Conservation (phyloP, 768 basidiomycete species). For the Cantharellus anzutake region DNA sequence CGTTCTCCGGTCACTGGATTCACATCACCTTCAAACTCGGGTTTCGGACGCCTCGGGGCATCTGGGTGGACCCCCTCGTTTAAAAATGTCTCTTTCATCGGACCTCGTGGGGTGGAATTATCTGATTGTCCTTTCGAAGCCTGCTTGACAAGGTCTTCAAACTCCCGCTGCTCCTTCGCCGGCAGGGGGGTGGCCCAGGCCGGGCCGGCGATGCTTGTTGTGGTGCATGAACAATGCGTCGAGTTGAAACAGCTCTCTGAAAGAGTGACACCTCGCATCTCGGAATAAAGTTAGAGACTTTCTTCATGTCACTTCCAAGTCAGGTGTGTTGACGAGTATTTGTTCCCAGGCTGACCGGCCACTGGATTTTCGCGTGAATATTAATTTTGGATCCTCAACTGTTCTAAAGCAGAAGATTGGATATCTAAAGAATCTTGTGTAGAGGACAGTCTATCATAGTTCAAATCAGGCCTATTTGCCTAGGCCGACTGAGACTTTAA, state of each 20-base stretch:
- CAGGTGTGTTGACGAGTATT: not conserved
- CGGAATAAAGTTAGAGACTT: too few species aligned
- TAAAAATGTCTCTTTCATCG: not conserved
- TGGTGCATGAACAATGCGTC: not conserved
- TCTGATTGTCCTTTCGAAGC: conserved; percentile 18
- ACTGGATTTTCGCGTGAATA: too few species aligned
- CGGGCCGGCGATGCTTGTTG: conserved; percentile 1
- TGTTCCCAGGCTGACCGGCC: not conserved
- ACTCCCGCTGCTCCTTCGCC: conserved; percentile 58
- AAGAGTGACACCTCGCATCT: too few species aligned
- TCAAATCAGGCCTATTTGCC: too few species aligned
- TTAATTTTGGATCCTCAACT: too few species aligned
- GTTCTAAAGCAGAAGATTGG: too few species aligned
- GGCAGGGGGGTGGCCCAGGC: conserved; percentile 67
- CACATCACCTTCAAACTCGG: conserved; percentile 58
- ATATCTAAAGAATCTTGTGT: too few species aligned
- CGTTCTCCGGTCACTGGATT: conserved; percentile 73
- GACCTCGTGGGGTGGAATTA: not conserved
- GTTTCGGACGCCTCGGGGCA: conserved; percentile 34
- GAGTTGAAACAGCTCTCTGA: not conserved
- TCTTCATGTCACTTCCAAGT: too few species aligned
- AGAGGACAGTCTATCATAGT: too few species aligned
- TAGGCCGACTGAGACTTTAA: too few species aligned
- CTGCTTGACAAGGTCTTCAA: conserved; percentile 56
- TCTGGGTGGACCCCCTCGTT: conserved; percentile 38